Conservation (phyloP, 2,329 filamentous ascomycete species). For the Penicillium sp. region DNA sequence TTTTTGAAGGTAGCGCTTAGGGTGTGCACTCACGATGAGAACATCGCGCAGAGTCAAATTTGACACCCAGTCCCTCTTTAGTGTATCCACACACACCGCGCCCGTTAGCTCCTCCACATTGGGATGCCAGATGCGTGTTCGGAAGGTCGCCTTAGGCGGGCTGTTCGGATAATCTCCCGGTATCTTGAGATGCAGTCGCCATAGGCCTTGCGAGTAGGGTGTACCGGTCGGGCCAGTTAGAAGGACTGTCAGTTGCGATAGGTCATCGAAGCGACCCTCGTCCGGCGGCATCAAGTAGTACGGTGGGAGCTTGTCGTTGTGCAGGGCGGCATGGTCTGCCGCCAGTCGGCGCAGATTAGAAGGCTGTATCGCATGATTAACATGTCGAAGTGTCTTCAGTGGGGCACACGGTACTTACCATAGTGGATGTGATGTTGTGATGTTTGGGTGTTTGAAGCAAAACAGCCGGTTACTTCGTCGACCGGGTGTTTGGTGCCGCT, state of each 20-base stretch:
- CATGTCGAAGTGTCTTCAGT: background rate
- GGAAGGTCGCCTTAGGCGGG: conserved; percentile 54
- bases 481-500: conserved; percentile 20
- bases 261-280: conserved; percentile 43
- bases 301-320: conserved; percentile 53
- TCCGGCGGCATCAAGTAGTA: conserved; percentile 55
- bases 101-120: conserved; percentile 60
- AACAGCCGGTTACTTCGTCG: conserved; percentile 22
- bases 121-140: conserved; percentile 59
- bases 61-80: conserved; percentile 59
- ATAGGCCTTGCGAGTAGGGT: conserved; percentile 55
- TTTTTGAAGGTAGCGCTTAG: too few relatives aligned
- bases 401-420: conserved; percentile 15
- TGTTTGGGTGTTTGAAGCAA: conserved; percentile 1
- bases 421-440: conserved; percentile 3
- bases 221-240: conserved; percentile 57
- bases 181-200: conserved; percentile 56
- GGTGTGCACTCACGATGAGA: conserved; percentile 46
- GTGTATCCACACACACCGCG: conserved; percentile 59
- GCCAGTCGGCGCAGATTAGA: conserved; percentile 53
- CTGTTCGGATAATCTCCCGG: conserved; percentile 52
- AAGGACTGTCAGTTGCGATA: conserved; percentile 54
- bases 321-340: conserved; percentile 55
- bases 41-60: conserved; percentile 56
- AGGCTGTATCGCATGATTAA: conserved; percentile 23